Percentiles rank a stretch among this genome's conserved stretches.
Conservation (phyloP, 768 basidiomycete genomes). For the Pisolithus microcarpus region DNA sequence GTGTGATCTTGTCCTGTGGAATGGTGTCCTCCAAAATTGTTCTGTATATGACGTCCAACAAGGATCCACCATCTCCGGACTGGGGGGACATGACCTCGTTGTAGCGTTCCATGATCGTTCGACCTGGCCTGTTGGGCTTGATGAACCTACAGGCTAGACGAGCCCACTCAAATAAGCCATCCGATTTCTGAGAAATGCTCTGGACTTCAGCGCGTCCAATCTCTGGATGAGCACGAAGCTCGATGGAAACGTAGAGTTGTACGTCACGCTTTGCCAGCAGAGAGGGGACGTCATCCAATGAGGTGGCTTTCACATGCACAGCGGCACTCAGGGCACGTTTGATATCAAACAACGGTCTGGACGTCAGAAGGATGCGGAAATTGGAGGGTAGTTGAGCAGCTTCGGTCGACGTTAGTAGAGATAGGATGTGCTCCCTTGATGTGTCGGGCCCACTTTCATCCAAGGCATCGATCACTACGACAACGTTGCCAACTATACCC, state of each 20-base stretch:
- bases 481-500: conserved; percentile 12
- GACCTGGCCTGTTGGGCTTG: no score
- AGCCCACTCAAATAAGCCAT: no score
- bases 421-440: conserved; percentile 8
- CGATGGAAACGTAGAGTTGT: not conserved
- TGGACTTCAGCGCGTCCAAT: no score
- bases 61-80: no score
- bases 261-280: not conserved
- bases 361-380: conserved; percentile 1
- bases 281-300: not conserved
- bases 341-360: conserved; percentile 3
- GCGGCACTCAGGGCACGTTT: not conserved
- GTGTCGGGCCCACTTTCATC: conserved; percentile 9
- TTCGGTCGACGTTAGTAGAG: not conserved
- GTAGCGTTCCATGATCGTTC: no score
- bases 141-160: no score
- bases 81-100: no score
- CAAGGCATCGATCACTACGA: conserved; percentile 21
- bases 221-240: not conserved
- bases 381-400: not conserved
- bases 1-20: not conserved
- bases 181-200: no score
- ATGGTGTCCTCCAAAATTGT: not conserved
- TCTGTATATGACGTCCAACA: not conserved
- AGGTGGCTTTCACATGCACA: not conserved